These are phyloP conservation scores for Dendrobium huoshanense DNA, from an alignment of 106 monocot genomes.

Conservation along the genomic window DNA sequence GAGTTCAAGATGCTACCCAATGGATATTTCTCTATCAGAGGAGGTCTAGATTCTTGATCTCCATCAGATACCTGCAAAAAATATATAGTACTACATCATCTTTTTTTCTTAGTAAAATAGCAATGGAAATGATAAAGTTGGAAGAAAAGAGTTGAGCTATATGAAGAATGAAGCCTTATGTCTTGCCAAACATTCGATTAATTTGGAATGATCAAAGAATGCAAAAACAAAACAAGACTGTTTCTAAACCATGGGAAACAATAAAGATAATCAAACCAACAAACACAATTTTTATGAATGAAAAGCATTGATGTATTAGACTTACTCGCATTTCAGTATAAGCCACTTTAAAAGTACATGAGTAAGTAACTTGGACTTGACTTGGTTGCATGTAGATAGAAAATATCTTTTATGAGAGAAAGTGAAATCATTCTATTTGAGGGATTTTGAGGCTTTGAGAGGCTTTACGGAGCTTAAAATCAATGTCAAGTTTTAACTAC, in stretches of 20 bases:
- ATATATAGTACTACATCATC: neutral
- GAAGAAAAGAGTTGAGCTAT: neutral
- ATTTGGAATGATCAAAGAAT: neutral
- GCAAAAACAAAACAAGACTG: no score
- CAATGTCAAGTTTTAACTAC: no score
- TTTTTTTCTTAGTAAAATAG: neutral
- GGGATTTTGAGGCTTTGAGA: neutral
- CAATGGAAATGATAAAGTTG: neutral
- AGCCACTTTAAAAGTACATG: neutral
- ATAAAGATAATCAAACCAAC: neutral
- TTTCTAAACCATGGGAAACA: neutral
- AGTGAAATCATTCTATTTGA: no score
- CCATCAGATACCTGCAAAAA: slow-evolving; percentile 31
- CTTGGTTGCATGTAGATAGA: neutral
- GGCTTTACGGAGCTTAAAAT: neutral
- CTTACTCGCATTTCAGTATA: neutral
- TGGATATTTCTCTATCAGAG: slow-evolving; percentile 40
- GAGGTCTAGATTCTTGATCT: slow-evolving; percentile 31
- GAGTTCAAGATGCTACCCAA: slow-evolving; percentile 10
- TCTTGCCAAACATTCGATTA: neutral
- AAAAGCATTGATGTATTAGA: no score
- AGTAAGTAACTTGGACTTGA: neutral
- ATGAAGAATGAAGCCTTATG: neutral
- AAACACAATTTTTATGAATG: no score
- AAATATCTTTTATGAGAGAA: neutral